Evolutionary conservation across 2,329 filamentous ascomycete genomes (phyloP).

Genomic region (Cladosporium sphaerospermum): DNA sequence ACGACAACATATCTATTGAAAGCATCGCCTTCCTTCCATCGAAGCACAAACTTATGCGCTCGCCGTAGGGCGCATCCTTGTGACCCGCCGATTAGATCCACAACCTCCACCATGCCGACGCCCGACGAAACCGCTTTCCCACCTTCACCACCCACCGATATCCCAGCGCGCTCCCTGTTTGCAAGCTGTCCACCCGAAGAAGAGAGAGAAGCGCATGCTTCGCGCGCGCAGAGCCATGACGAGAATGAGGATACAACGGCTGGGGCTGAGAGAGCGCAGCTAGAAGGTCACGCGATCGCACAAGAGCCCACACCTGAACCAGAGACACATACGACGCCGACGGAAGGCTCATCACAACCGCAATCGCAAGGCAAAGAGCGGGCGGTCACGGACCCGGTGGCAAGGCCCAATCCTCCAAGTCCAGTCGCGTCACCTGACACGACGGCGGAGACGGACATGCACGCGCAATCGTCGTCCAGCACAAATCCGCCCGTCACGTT

Average conservation of each 20-base stretch:
- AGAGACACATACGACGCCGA: conserved; percentile 5
- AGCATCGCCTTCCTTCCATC: background rate
- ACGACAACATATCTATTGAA: too few species aligned
- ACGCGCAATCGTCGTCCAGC: conserved; percentile 25
- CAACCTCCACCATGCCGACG: conserved; percentile 18
- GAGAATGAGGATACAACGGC: conserved; percentile 25
- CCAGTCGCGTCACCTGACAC: conserved; percentile 20
- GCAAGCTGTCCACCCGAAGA: conserved; percentile 42
- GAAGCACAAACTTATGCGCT: background rate
- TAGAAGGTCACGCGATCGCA: conserved; percentile 19
- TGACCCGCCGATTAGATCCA: conserved; percentile 8
- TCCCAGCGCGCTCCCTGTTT: conserved; percentile 19
- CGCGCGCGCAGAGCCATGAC: conserved; percentile 19
- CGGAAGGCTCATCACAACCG: conserved; percentile 6
- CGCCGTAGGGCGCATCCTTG: conserved; percentile 1
- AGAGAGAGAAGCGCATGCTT: conserved; percentile 17
- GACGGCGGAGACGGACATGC: conserved; percentile 12
- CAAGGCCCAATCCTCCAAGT: background rate
- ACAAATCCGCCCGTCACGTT: conserved; percentile 16
- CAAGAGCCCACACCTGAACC: conserved; percentile 28
- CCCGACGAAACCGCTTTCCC: conserved; percentile 13
- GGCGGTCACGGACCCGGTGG: background rate
- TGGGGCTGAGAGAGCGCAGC: conserved; percentile 15
- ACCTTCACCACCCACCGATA: conserved; percentile 16
- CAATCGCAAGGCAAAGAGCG: conserved; percentile 1